Evolutionary conservation across 208 protist species (phyloP).

Genomic region (Porcisia deanei): DNA sequence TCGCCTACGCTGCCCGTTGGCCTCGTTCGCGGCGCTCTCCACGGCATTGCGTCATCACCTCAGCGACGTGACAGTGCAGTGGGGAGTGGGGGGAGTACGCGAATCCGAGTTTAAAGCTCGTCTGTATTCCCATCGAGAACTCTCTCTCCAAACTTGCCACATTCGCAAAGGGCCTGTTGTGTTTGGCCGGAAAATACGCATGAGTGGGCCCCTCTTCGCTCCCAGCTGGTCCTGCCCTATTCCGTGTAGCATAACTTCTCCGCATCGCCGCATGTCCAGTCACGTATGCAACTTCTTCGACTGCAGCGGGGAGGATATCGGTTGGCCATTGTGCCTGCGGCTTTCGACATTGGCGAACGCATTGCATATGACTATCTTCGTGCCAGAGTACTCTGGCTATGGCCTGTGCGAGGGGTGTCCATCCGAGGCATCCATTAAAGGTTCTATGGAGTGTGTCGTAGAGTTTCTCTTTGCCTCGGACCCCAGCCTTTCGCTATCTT

Average conservation of each 20-base stretch:
- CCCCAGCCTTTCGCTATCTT: constrained; percentile 37
- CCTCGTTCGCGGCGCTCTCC: constrained; percentile 14
- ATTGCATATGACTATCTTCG: constrained; percentile 47
- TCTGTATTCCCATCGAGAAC: constrained; percentile 44
- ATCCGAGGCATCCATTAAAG: constrained; percentile 45
- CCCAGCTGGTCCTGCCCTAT: constrained; percentile 35
- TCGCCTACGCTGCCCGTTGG: constrained; percentile 21
- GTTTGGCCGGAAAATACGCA: constrained; percentile 26
- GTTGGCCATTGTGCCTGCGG: no score
- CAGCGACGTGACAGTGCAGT: background rate
- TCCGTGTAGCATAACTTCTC: constrained; percentile 47
- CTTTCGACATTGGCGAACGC: constrained; percentile 43
- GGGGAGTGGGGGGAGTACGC: constrained; percentile 3
- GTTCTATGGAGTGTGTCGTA: constrained; percentile 41
- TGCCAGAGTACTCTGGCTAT: constrained; percentile 53
- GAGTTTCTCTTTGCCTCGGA: constrained; percentile 45
- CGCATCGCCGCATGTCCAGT: constrained; percentile 48
- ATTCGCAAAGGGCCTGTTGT: constrained; percentile 37
- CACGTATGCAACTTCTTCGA: constrained; percentile 46
- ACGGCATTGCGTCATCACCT: constrained; percentile 17
- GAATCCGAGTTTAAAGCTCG: constrained; percentile 32
- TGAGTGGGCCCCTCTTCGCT: constrained; percentile 23
- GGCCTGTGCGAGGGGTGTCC: constrained; percentile 35
- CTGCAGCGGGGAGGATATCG: constrained; percentile 42
- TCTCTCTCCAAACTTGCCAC: constrained; percentile 36